Evolutionary conservation across 352 stramenopile species (phyloP).

Genomic region (Pythium phragmitis): DNA sequence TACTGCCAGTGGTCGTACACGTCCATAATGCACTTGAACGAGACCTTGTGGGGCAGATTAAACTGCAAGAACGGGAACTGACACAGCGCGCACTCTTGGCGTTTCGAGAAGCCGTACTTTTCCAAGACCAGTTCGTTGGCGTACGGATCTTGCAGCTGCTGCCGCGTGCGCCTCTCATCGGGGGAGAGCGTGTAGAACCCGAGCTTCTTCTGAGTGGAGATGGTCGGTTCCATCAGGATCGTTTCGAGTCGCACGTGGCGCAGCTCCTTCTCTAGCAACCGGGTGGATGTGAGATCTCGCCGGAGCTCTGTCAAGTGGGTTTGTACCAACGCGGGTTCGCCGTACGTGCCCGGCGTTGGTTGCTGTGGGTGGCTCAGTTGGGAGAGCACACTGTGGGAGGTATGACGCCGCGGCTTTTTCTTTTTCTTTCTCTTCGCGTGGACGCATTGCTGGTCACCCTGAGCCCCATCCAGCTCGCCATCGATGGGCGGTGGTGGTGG

Average conservation of each 20-base stretch:
- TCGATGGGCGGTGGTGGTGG: slow-evolving; percentile 1
- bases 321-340: slow-evolving; percentile 41
- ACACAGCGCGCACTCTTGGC: slow-evolving; percentile 63
- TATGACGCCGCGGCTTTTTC: slow-evolving; percentile 11
- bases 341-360: slow-evolving; percentile 26
- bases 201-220: slow-evolving; percentile 23
- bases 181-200: slow-evolving; percentile 28
- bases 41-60: slow-evolving; percentile 70
- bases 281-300: slow-evolving; percentile 40
- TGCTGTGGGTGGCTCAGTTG: slow-evolving; percentile 17
- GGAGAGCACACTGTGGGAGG: slow-evolving; percentile 12
- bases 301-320: slow-evolving; percentile 44
- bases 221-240: slow-evolving; percentile 26
- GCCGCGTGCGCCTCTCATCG: slow-evolving; percentile 26
- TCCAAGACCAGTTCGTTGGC: slow-evolving; percentile 49
- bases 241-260: slow-evolving; percentile 48
- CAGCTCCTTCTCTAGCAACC: slow-evolving; percentile 52
- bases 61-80: slow-evolving; percentile 48
- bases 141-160: slow-evolving; percentile 39
- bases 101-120: slow-evolving; percentile 60
- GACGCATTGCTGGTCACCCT: background rate
- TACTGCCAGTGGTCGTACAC: slow-evolving; percentile 63
- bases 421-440: slow-evolving; percentile 32
- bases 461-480: background rate
- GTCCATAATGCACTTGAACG: slow-evolving; percentile 79